Conservation (phyloP, 257 asterid genomes). For the Leonotis leonurus region DNA sequence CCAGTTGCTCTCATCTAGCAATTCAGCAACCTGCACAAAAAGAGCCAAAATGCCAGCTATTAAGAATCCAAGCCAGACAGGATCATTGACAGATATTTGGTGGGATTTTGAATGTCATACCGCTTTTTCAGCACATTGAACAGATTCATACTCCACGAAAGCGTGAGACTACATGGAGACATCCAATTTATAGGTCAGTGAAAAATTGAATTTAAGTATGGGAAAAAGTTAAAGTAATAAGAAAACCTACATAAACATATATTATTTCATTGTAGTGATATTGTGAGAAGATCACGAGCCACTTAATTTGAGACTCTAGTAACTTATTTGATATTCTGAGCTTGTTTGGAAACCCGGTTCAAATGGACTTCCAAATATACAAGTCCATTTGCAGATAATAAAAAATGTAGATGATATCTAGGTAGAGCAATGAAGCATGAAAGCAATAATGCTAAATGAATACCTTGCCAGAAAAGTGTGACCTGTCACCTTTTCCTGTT, state of each 20-base stretch:
- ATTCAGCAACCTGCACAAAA: constrained; percentile 44
- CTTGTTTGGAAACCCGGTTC: neutral
- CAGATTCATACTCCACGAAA: constrained; percentile 73
- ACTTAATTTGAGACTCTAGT: neutral
- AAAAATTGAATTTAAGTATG: neutral
- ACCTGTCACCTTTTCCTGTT: constrained; percentile 55
- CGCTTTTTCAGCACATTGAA: constrained; percentile 74
- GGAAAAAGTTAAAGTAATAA: neutral
- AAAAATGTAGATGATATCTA: neutral
- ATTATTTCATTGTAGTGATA: constrained; percentile 3
- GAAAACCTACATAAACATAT: neutral
- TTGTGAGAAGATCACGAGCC: constrained; percentile 1
- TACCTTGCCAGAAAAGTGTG: constrained; percentile 83
- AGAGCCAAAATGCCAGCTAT: constrained; percentile 4
- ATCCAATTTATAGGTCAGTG: constrained; percentile 14
- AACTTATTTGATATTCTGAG: neutral
- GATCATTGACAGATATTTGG: neutral
- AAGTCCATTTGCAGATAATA: no score
- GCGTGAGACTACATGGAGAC: constrained; percentile 49
- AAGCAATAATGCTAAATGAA: neutral
- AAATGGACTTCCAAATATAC: neutral
- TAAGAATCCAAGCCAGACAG: neutral
- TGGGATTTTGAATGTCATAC: constrained; percentile 22
- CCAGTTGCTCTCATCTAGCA: constrained; percentile 64
- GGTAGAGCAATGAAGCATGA: neutral